phyloP scores from a whole-genome alignment of 2,329 filamentous ascomycete species.

The Colletotrichum chlorophyti region DNA sequence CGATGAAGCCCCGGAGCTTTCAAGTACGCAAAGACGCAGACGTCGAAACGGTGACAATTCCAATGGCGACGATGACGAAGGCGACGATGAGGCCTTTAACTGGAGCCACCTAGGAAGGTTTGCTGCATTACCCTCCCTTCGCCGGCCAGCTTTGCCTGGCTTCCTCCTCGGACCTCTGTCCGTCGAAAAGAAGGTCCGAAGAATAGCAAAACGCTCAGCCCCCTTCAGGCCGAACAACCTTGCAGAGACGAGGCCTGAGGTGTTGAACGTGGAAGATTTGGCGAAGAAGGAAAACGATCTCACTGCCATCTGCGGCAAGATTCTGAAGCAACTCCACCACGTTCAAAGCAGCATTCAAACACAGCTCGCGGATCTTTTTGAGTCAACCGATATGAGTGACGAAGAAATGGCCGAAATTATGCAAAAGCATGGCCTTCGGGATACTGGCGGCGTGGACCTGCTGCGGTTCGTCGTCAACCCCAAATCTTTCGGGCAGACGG shows the following conservation, averaged over 20 bases:
- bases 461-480: constrained; percentile 93
- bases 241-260: constrained; percentile 77
- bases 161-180: constrained; percentile 91
- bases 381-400: constrained; percentile 49
- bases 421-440: constrained; percentile 69
- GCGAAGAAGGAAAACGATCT: constrained; percentile 80
- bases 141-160: constrained; percentile 77
- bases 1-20: constrained; percentile 57
- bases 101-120: constrained; percentile 85
- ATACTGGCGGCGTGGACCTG: constrained; percentile 75
- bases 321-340: constrained; percentile 66
- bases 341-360: constrained; percentile 55
- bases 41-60: constrained; percentile 35
- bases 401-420: constrained; percentile 60
- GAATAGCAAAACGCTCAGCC: constrained; percentile 73
- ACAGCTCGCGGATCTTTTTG: constrained; percentile 49
- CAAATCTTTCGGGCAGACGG: constrained; percentile 87
- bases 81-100: constrained; percentile 79
- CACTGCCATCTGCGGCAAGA: constrained; percentile 78
- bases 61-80: constrained; percentile 67
- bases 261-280: constrained; percentile 77
- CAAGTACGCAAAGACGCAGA: constrained; percentile 57
- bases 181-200: constrained; percentile 82
- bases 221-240: constrained; percentile 73
- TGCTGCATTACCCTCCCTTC: constrained; percentile 76